phyloP scores from a whole-genome alignment of 192 early-diverging fungal genomes.

The Glomus cerebriforme region DNA sequence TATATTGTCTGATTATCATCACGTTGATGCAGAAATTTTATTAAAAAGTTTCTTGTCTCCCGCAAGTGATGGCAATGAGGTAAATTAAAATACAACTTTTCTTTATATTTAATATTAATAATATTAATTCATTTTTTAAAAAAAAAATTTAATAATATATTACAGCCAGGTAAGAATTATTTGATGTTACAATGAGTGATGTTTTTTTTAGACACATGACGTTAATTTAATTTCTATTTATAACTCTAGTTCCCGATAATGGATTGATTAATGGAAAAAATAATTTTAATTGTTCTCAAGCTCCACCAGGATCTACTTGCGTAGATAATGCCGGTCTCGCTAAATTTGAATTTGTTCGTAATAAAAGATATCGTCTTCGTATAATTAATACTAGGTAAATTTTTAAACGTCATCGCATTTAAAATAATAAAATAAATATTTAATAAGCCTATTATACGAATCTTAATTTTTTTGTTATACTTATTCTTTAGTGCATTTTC shows the following conservation, averaged over 20 bases:
- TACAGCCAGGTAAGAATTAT: too few species aligned
- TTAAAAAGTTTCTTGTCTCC: not conserved
- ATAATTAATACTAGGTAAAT: conserved; percentile 56
- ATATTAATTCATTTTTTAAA: not conserved
- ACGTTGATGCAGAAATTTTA: not conserved
- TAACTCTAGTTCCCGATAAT: conserved; percentile 44
- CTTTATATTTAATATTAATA: not conserved
- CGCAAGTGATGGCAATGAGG: conserved; percentile 30
- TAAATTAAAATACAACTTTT: not conserved
- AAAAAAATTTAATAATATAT: conserved; percentile 9
- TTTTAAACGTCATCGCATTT: not conserved
- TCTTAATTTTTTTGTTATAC: too few species aligned
- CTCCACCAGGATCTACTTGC: conserved; percentile 33
- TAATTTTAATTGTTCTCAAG: conserved; percentile 40
- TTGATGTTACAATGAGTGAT: not conserved
- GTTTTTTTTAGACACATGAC: not conserved
- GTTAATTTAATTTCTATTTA: not conserved
- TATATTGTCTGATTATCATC: conserved; percentile 60
- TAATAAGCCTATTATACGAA: not conserved
- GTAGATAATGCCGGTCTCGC: conserved; percentile 26
- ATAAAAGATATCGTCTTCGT: conserved; percentile 56
- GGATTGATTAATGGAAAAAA: conserved; percentile 55
- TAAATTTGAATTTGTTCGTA: conserved; percentile 37
- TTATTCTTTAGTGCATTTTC: conserved; percentile 50
- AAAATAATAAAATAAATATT: not conserved